phyloP scores from a whole-genome alignment of 805 yeast species.

The Cyberlindnera saturnus region DNA sequence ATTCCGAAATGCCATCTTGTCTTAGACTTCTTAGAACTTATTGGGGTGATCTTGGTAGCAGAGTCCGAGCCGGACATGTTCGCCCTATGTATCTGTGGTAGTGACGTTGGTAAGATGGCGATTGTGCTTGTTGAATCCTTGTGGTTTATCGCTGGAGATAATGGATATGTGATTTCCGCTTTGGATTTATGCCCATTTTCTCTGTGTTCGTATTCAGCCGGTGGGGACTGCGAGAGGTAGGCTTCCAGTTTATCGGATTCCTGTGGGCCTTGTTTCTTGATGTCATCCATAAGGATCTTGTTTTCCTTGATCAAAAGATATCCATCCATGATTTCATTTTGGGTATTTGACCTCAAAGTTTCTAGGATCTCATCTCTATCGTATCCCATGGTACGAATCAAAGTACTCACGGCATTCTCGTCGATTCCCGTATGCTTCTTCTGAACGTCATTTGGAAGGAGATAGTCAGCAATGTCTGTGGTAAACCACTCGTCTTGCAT shows the following conservation, averaged over 20 bases:
- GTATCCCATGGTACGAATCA: slow-evolving; percentile 83
- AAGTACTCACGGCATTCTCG: slow-evolving; percentile 67
- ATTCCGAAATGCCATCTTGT: slow-evolving; percentile 99
- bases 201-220: slow-evolving; percentile 24
- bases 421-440: slow-evolving; percentile 39
- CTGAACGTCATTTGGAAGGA: slow-evolving; percentile 46
- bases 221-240: slow-evolving; percentile 55
- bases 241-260: slow-evolving; percentile 47
- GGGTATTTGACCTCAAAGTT: slow-evolving; percentile 52
- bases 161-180: slow-evolving; percentile 29
- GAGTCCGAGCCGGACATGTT: slow-evolving; percentile 66
- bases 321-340: slow-evolving; percentile 80
- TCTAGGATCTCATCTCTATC: slow-evolving; percentile 77
- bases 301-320: slow-evolving; percentile 80
- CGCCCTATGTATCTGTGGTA: slow-evolving; percentile 92
- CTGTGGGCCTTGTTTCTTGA: slow-evolving; percentile 29
- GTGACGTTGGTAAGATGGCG: slow-evolving; percentile 87
- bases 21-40: slow-evolving; percentile 76
- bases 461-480: slow-evolving; percentile 70
- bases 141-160: slow-evolving; percentile 21
- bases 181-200: slow-evolving; percentile 17
- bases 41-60: slow-evolving; percentile 41
- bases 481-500: slow-evolving; percentile 94
- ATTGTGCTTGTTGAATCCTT: slow-evolving; percentile 59
- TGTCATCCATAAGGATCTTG: slow-evolving; percentile 59